A percentile compares a stretch with the other conserved stretches of the same genome.
Conservation (phyloP, 345 rosid species). For the Trapa incisa region DNA sequence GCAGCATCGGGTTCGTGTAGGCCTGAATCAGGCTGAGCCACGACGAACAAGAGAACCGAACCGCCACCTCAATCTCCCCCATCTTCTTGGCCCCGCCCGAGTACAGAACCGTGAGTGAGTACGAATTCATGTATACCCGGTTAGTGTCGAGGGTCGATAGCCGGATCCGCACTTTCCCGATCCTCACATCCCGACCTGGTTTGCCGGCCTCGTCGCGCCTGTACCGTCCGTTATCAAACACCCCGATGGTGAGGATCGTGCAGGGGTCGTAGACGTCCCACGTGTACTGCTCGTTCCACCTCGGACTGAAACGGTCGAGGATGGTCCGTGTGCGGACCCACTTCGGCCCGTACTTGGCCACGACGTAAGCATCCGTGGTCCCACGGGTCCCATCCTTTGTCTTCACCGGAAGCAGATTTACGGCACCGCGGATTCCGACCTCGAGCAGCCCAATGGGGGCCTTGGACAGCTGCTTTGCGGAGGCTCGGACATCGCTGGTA, state of each 20-base stretch:
- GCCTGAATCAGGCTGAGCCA: conserved; percentile 69
- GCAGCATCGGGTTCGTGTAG: conserved; percentile 61
- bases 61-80: conserved; percentile 81
- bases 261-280: conserved; percentile 92
- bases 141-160: conserved; percentile 72
- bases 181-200: conserved; percentile 37
- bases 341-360: conserved; percentile 83
- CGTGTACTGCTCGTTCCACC: conserved; percentile 88
- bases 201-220: conserved; percentile 49
- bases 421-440: conserved; percentile 77
- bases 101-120: conserved; percentile 43
- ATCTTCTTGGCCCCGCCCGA: conserved; percentile 72
- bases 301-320: conserved; percentile 75
- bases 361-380: conserved; percentile 77
- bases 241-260: conserved; percentile 69
- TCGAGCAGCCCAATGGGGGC: conserved; percentile 75
- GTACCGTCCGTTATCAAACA: conserved; percentile 68
- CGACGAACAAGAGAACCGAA: conserved; percentile 66
- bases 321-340: conserved; percentile 84
- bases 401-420: conserved; percentile 67
- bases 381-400: conserved; percentile 85
- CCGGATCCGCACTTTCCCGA: conserved; percentile 64
- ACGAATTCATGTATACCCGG: conserved; percentile 47
- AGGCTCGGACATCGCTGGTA: conserved; percentile 79
- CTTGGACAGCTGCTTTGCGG: conserved; percentile 68